Percentiles rank a stretch among this genome's conserved stretches.
Evolutionary conservation across 2,329 filamentous ascomycete genomes (phyloP).

Genomic region (Metarhizium guizhouense): DNA sequence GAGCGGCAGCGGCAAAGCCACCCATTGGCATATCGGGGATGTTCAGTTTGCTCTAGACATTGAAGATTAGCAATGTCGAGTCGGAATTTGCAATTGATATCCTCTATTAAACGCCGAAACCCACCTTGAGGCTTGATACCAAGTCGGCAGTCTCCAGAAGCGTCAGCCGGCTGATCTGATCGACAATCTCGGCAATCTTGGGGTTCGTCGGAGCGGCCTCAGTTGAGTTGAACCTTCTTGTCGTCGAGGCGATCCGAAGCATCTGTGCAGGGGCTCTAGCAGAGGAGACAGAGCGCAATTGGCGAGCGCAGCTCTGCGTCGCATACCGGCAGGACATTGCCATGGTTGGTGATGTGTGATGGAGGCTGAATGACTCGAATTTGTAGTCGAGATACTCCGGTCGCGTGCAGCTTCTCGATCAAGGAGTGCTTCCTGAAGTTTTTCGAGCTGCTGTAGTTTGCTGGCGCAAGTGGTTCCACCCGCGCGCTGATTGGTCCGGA

Average conservation of each 20-base stretch:
- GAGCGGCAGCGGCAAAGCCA: constrained; percentile 68
- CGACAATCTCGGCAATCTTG: constrained; percentile 91
- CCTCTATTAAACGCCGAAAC: constrained; percentile 1
- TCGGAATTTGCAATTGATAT: background rate
- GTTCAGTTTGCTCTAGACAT: constrained; percentile 72
- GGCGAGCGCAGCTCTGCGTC: constrained; percentile 55
- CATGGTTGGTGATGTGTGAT: constrained; percentile 35
- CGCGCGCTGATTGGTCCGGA: constrained; percentile 27
- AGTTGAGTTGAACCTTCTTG: constrained; percentile 83
- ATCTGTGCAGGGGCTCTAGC: constrained; percentile 39
- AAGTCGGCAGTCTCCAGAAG: constrained; percentile 95
- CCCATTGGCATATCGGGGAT: constrained; percentile 96
- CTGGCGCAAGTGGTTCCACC: constrained; percentile 5
- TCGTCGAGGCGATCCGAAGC: constrained; percentile 33
- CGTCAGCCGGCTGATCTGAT: constrained; percentile 97
- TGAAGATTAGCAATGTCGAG: background rate
- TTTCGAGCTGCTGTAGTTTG: constrained; percentile 26
- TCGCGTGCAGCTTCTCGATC: constrained; percentile 13
- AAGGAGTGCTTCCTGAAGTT: constrained; percentile 26
- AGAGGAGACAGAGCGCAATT: constrained; percentile 42
- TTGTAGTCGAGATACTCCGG: constrained; percentile 1
- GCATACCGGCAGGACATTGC: constrained; percentile 54
- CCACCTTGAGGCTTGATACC: constrained; percentile 88
- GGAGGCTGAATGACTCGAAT: constrained; percentile 11
- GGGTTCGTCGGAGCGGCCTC: constrained; percentile 64